Base-by-base conservation (phyloP, 345 rosid genomes). In the Lumnitzera racemosa region DNA sequence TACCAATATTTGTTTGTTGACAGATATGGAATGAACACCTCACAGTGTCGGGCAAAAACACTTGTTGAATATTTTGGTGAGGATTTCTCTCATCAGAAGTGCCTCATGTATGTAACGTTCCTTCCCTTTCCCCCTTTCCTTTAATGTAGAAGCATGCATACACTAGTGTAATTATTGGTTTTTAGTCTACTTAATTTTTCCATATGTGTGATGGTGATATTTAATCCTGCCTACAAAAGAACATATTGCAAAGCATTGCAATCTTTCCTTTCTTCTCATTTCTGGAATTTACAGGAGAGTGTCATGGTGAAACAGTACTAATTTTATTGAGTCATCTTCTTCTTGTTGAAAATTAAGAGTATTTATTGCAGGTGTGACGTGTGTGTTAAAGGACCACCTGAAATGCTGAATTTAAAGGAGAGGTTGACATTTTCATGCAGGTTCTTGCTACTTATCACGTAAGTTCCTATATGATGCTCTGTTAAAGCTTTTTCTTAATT, bases 11-110 rank as follows among this genome's bases (percentile, higher is more conserved):
- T 62, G 57, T 68, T 59, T 46, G 29, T 47, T 49, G 58, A 75
- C 84, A 91, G 98, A 72, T 91, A 91, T 67, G 95, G 90, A 63
- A 91, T 88, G 98, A 86, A 83, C 55, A 88, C 91, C 54, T 83
- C 90, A 29, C 60, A 56, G 52, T 91, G 98, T 70, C 88, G 98
- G 59, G 89, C 91, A 2, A 91, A 78, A 79, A 78, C 15, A 63
- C 84, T 88, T 0, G 96, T 88, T 41, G 86, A 83, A 74, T 84
- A 91, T 58, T 91, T 88, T 72, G 98, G 96, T 53, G 90, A 91
- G 70, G 82, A 84, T 66, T 84, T 91, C 53, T 61, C 70, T 53
- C 29, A 61, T 57, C 67, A 73, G 59, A 86, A 83, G 69, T 91
- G 98, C 78, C 83, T 71, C 63, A 24, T 68, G 98, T 91, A 82